Conservation (phyloP, 2,329 filamentous ascomycete species). For the Calonectria hongkongensis region DNA sequence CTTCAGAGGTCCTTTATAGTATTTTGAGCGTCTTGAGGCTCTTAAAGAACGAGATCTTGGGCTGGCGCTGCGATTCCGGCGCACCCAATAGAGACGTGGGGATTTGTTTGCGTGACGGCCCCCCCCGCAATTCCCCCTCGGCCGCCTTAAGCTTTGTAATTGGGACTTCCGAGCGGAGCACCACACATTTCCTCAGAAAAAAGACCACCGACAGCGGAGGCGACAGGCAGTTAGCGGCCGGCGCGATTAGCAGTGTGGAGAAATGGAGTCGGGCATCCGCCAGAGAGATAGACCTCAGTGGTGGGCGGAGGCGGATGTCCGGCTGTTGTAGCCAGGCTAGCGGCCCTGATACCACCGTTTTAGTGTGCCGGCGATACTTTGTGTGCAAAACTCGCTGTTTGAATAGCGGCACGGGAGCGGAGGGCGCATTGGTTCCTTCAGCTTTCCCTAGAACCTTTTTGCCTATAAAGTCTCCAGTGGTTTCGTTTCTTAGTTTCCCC, state of each 20-base stretch:
- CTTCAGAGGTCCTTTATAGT: not conserved
- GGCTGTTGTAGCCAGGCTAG: constrained; percentile 15
- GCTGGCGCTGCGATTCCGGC: constrained; percentile 10
- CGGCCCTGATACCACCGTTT: not conserved
- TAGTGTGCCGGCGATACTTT: constrained; percentile 3
- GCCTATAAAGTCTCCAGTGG: not conserved
- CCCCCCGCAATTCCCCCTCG: constrained; percentile 21
- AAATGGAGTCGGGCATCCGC: constrained; percentile 8
- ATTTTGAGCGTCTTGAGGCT: too few species aligned
- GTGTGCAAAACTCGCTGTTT: not conserved
- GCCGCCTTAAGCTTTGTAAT: constrained; percentile 9
- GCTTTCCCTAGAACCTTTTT: not conserved
- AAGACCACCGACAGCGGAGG: constrained; percentile 25
- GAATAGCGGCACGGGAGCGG: not conserved
- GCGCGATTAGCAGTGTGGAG: constrained; percentile 22
- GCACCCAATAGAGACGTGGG: constrained; percentile 16
- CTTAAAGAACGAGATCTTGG: constrained; percentile 3
- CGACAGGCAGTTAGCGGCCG: not conserved
- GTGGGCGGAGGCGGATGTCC: constrained; percentile 49
- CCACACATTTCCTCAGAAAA: not conserved
- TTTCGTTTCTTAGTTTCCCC: not conserved
- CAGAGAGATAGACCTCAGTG: constrained; percentile 16
- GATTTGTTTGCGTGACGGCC: constrained; percentile 25
- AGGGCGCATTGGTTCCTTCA: not conserved
- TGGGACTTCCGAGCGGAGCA: constrained; percentile 24